A percentile compares a stretch with the other conserved stretches of the same genome.
Conservation (phyloP, 495 filamentous ascomycete genomes). For the Podospora pseudopauciseta region DNA sequence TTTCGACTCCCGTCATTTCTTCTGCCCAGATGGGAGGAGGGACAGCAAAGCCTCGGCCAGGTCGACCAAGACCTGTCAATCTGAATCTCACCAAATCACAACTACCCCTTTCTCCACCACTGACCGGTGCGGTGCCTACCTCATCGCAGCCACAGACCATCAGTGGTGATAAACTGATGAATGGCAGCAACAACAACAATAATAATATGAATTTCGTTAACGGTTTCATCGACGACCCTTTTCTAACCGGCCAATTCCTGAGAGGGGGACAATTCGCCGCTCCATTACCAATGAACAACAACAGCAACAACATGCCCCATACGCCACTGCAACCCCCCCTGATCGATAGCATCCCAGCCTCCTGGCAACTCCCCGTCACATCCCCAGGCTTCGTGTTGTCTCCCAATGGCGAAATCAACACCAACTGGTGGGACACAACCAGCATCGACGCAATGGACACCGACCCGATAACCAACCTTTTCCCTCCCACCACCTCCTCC, state of each 20-base stretch:
- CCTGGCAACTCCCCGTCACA: neutral
- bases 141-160: neutral
- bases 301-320: slow-evolving; percentile 20
- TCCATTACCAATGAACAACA: neutral
- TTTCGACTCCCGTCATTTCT: slow-evolving; percentile 20
- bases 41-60: slow-evolving; percentile 3
- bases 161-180: slow-evolving; percentile 4
- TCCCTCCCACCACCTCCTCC: neutral
- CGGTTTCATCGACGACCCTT: slow-evolving; percentile 39
- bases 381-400: neutral
- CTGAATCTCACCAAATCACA: slow-evolving; percentile 20
- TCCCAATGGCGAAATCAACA: slow-evolving; percentile 12
- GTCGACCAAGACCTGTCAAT: slow-evolving; percentile 17
- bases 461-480: slow-evolving; percentile 2
- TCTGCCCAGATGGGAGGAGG: slow-evolving; percentile 24
- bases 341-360: slow-evolving; percentile 1
- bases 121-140: slow-evolving; percentile 32
- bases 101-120: slow-evolving; percentile 34
- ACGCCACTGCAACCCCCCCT: slow-evolving; percentile 35
- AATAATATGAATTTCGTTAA: slow-evolving; percentile 26
- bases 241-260: slow-evolving; percentile 26
- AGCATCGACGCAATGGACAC: slow-evolving; percentile 22
- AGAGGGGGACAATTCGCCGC: slow-evolving; percentile 14
- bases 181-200: slow-evolving; percentile 1
- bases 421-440: slow-evolving; percentile 31